A percentile compares a stretch with the other conserved stretches of the same genome.
Conservation (phyloP, 805 yeast genomes). For the Naumovozyma dairenensis region DNA sequence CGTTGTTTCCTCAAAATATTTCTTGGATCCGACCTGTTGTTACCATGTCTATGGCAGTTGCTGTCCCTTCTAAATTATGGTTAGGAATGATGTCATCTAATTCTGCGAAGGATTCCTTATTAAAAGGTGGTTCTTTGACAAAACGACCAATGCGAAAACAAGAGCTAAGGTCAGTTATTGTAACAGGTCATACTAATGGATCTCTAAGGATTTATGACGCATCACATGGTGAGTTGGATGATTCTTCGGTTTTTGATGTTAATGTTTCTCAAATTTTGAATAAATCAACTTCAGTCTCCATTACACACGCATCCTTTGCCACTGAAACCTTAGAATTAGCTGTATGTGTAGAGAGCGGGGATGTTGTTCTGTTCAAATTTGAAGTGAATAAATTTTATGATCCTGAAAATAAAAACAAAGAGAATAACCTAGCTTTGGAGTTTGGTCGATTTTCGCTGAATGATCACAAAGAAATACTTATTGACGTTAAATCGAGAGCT, state of each 20-base stretch:
- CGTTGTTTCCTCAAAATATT: slow-evolving; percentile 70
- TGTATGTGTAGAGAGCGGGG: slow-evolving; percentile 58
- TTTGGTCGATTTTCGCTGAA: slow-evolving; percentile 21
- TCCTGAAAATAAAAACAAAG: slow-evolving; percentile 18
- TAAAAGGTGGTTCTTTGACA: slow-evolving; percentile 75
- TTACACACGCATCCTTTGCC: slow-evolving; percentile 60
- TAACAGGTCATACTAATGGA: slow-evolving; percentile 85
- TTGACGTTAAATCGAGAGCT: slow-evolving; percentile 47
- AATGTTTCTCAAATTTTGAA: slow-evolving; percentile 42
- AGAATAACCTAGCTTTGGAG: slow-evolving; percentile 13
- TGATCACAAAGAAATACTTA: slow-evolving; percentile 17
- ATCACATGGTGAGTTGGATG: slow-evolving; percentile 61
- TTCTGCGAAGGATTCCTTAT: slow-evolving; percentile 33
- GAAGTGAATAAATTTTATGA: slow-evolving; percentile 42
- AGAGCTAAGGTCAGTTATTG: slow-evolving; percentile 48
- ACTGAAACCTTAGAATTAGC: slow-evolving; percentile 69
- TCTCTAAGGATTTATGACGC: slow-evolving; percentile 77
- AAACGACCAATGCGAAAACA: slow-evolving; percentile 38
- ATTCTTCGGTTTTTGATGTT: slow-evolving; percentile 49
- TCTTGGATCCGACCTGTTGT: slow-evolving; percentile 71
- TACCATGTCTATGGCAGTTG: slow-evolving; percentile 43
- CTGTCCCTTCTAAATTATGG: slow-evolving; percentile 63
- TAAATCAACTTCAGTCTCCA: slow-evolving; percentile 36
- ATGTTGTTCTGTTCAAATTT: slow-evolving; percentile 65
- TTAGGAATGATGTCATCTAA: slow-evolving; percentile 50